Percentiles rank a stretch among this genome's conserved stretches.
Conservation (phyloP, 192 early-diverging fungal genomes). For the Coemansia sp. region DNA sequence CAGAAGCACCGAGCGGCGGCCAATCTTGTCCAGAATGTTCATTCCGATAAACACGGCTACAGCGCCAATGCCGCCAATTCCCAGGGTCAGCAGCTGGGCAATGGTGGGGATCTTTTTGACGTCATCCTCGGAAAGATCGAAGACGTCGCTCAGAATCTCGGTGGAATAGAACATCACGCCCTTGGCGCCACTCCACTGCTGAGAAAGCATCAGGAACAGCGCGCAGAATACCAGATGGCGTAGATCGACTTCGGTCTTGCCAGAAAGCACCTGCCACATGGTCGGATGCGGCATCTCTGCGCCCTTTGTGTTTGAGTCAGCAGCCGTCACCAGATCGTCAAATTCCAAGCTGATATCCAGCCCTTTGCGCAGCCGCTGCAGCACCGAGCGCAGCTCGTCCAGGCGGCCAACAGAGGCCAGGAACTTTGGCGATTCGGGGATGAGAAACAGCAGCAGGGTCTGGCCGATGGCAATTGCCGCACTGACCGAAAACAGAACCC, state of each 20-base stretch:
- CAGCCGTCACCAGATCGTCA: conserved; percentile 56
- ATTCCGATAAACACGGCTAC: conserved; percentile 72
- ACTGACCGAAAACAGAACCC: conserved; percentile 65
- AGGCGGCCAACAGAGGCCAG: conserved; percentile 59
- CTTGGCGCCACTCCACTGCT: conserved; percentile 91
- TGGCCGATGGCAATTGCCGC: conserved; percentile 63
- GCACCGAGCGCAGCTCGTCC: conserved; percentile 53
- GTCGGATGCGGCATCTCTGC: conserved; percentile 32
- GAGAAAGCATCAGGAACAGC: conserved; percentile 69
- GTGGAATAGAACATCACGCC: conserved; percentile 86
- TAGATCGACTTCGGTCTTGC: conserved; percentile 52
- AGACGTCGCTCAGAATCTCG: conserved; percentile 62
- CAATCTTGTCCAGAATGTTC: conserved; percentile 69
- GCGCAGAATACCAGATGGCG: conserved; percentile 64
- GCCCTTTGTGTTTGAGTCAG: conserved; percentile 12
- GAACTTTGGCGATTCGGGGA: conserved; percentile 75
- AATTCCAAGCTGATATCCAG: conserved; percentile 59
- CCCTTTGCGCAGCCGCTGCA: conserved; percentile 56
- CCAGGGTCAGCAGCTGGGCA: conserved; percentile 70
- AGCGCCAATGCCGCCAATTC: conserved; percentile 72
- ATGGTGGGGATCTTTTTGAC: conserved; percentile 56
- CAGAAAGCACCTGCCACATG: conserved; percentile 44
- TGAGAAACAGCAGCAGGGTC: conserved; percentile 62
- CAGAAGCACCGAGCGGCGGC: conserved; percentile 63
- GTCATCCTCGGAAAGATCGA: conserved; percentile 40